Evolutionary conservation across 495 filamentous ascomycete genomes (phyloP).

Genomic region (Podospora comata): DNA sequence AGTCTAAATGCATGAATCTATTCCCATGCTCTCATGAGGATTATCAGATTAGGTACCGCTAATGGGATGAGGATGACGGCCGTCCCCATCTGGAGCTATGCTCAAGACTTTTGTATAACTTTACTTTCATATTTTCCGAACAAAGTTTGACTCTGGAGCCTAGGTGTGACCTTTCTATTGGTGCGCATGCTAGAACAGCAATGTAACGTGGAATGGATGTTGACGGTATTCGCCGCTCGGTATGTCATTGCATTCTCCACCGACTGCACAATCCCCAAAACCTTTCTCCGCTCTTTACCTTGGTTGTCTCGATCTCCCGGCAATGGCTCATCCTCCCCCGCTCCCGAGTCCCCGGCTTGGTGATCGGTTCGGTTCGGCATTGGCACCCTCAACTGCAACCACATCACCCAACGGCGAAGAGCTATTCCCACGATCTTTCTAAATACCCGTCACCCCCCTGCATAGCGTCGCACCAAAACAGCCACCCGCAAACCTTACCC

Average conservation of each 20-base stretch:
- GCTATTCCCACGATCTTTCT: not conserved
- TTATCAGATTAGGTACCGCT: too few relatives aligned
- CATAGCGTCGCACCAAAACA: not conserved
- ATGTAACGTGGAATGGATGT: too few relatives aligned
- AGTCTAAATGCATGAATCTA: too few relatives aligned
- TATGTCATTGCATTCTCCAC: not conserved
- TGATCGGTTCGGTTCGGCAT: not conserved
- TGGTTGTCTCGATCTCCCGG: not conserved
- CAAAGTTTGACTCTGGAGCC: too few relatives aligned
- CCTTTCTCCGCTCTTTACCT: not conserved
- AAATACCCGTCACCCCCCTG: not conserved
- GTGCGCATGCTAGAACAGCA: not conserved
- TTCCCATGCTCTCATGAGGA: too few relatives aligned
- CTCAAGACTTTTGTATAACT: too few relatives aligned
- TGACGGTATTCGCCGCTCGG: not conserved
- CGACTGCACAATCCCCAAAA: not conserved
- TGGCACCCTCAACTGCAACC: not conserved
- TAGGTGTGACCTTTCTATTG: not conserved
- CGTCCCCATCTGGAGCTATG: too few relatives aligned
- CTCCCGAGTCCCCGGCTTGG: conserved; percentile 6
- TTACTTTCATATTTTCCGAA: too few relatives aligned
- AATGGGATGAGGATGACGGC: too few relatives aligned
- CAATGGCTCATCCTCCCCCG: not conserved
- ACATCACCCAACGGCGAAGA: not conserved
- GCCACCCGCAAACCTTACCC: not conserved